Percentiles rank a stretch among this genome's conserved stretches.
phyloP scores from a whole-genome alignment of 192 early-diverging fungal species.

The Coemansia aciculifera region DNA sequence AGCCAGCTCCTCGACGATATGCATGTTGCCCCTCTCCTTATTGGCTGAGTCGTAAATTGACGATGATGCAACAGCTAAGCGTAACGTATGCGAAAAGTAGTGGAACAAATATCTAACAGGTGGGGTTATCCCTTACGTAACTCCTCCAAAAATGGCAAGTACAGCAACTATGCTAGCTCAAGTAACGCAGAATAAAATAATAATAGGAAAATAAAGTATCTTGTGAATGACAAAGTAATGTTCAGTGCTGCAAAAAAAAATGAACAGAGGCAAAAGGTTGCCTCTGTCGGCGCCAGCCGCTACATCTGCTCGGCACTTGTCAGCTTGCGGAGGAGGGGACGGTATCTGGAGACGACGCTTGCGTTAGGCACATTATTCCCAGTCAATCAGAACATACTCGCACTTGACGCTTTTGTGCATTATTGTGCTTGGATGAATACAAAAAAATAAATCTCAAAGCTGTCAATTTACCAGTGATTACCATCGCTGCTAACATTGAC shows the following conservation, averaged over 20 bases:
- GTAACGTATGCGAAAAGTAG: background rate
- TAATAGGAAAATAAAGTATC: slow-evolving; percentile 1
- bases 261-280: background rate
- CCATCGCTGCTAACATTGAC: slow-evolving; percentile 1
- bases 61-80: background rate
- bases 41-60: background rate
- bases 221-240: background rate
- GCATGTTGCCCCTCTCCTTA: slow-evolving; percentile 16
- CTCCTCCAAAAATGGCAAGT: background rate
- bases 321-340: background rate
- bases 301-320: background rate
- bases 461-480: background rate
- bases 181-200: background rate
- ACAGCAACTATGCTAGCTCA: background rate
- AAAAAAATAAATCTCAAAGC: background rate
- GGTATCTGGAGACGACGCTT: background rate
- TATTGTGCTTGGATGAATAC: background rate
- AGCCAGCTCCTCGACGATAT: slow-evolving; percentile 41
- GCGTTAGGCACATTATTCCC: slow-evolving; percentile 5
- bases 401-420: background rate
- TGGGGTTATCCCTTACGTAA: background rate
- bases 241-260: background rate
- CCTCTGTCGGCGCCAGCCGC: background rate
- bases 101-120: too few relatives aligned
- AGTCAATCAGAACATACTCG: slow-evolving; percentile 10